Evolutionary conservation across 2,329 filamentous ascomycete species (phyloP).

Genomic region (Juglanconis sp.): DNA sequence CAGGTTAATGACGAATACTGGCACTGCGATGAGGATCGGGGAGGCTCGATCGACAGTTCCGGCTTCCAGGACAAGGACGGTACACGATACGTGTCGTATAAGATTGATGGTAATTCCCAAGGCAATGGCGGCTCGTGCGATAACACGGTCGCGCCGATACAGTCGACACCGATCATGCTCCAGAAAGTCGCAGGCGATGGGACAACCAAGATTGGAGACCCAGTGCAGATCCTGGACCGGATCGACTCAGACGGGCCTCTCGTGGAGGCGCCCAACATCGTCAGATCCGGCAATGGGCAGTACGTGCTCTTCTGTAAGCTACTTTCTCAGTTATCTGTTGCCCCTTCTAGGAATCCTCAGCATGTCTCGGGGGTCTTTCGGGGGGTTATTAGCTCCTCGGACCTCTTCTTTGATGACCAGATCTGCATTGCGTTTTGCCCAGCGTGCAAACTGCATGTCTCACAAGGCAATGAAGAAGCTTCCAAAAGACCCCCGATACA

Average conservation of each 20-base stretch:
- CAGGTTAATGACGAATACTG: conserved; percentile 43
- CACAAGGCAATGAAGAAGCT: no score
- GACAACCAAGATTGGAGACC: conserved; percentile 47
- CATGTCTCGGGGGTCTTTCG: no score
- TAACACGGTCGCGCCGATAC: conserved; percentile 39
- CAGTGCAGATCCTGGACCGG: conserved; percentile 46
- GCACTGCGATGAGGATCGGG: conserved; percentile 48
- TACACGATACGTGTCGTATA: conserved; percentile 59
- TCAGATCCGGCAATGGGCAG: conserved; percentile 41
- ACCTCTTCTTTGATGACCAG: no score
- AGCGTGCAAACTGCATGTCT: no score
- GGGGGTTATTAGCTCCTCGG: no score
- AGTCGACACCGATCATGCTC: conserved; percentile 54
- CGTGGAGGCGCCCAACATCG: conserved; percentile 58
- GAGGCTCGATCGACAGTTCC: conserved; percentile 62
- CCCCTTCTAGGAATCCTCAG: no score
- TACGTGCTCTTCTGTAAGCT: conserved; percentile 55
- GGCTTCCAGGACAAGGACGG: conserved; percentile 56
- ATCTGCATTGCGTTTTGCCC: no score
- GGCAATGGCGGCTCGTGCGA: conserved; percentile 41
- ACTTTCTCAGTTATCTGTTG: no score
- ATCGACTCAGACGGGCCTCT: conserved; percentile 47
- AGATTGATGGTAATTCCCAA: conserved; percentile 61
- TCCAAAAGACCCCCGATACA: no score
- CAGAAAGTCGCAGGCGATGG: conserved; percentile 51